Base-by-base conservation (phyloP, 2,329 filamentous ascomycete genomes). In the Xylariaceae sp. region DNA sequence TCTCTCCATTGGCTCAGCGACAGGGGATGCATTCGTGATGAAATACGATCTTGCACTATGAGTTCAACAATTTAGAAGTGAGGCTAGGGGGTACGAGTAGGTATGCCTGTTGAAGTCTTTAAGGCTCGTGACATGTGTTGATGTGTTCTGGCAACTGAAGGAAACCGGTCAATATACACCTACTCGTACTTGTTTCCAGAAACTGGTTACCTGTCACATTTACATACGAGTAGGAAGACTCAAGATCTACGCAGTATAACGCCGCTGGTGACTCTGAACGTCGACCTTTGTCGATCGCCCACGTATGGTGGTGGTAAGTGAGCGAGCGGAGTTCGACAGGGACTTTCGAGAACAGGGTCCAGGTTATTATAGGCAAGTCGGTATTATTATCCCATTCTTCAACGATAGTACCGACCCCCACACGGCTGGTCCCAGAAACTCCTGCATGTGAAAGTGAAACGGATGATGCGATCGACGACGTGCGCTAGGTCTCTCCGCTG, bases 381-480 rank as follows among this genome's bases (percentile, higher is more conserved):
- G 23, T 30, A 30, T 42, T 42, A 13, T 1, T 8, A 42, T 42
- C 45, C 45, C 45, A 15, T 48, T n/a, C n/a, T 30, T 30, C 23
- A 30, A 30, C 23, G 23, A 30, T 8, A 48, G 5, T 18, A 15
- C 6, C 11, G 5, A 48, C 45, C 45, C 45, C 45, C 45, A 48
- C 45, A 18, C 45, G 45, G 45, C 45, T 48, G 45, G 10, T 15
- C 2, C n/a, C 45, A 48, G 45, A 48, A 48, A 3, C n/a, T 15
- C 11, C 11, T 15, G 17, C 37, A 42, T 10, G 37, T 42, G 13
- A 45, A 15, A 45, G 42, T n/a, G 42, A 45, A 45, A 45, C 17
- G 47, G 17, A 49, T 52, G 42, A 56, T 47, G 51, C 47, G 57
- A 55, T 18, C 34, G 51, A 42, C 49, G 39, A 17, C 51, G 8